A percentile compares a stretch with the other conserved stretches of the same genome.
phyloP scores from a whole-genome alignment of 805 yeast species.

The Ogataea glucozyma region DNA sequence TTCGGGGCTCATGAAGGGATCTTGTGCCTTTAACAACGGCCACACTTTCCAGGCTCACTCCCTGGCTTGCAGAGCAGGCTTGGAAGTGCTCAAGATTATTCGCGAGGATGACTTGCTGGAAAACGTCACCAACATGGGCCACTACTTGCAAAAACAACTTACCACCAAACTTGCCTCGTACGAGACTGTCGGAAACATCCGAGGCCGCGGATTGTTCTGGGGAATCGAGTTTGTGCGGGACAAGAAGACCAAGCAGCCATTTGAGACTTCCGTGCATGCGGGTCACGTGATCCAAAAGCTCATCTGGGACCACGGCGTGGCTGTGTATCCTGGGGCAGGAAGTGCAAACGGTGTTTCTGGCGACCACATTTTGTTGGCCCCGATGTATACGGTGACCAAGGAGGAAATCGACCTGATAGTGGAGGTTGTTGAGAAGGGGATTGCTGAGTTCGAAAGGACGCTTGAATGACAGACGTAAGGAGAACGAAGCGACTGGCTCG shows the following conservation, averaged over 20 bases:
- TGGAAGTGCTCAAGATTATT: constrained; percentile 43
- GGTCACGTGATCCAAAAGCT: constrained; percentile 32
- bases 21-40: constrained; percentile 36
- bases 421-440: constrained; percentile 30
- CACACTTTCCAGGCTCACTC: constrained; percentile 50
- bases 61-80: constrained; percentile 43
- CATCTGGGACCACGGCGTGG: constrained; percentile 41
- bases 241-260: constrained; percentile 43
- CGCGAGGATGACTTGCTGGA: constrained; percentile 25
- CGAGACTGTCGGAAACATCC: constrained; percentile 47
- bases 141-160: constrained; percentile 35
- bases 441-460: constrained; percentile 4
- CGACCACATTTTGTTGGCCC: constrained; percentile 40
- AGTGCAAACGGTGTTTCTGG: constrained; percentile 40
- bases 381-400: constrained; percentile 38
- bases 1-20: constrained; percentile 28
- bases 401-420: constrained; percentile 38
- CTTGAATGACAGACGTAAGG: neutral
- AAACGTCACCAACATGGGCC: constrained; percentile 41
- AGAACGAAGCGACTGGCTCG: neutral
- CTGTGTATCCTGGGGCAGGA: constrained; percentile 40
- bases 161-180: constrained; percentile 28
- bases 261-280: constrained; percentile 31
- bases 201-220: constrained; percentile 60
- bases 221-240: constrained; percentile 49